Percentiles rank a stretch among this genome's conserved stretches.
Evolutionary conservation across 306 rosid species (phyloP).

Genomic region (Prinsepia uniflora): DNA sequence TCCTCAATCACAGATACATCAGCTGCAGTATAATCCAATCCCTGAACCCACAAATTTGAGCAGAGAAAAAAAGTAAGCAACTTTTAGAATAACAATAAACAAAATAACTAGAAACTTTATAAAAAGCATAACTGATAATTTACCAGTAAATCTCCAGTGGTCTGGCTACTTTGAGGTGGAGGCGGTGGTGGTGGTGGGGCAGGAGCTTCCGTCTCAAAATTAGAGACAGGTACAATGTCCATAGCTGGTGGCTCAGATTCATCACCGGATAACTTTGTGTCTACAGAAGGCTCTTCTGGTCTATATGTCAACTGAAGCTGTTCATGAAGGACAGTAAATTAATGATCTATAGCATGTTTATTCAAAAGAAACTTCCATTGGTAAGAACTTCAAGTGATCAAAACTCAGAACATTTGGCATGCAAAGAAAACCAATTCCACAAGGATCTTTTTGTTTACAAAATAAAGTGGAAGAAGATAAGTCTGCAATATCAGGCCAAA

Average conservation of each 20-base stretch:
- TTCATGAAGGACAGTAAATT: constrained; percentile 25
- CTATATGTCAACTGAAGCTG: constrained; percentile 94
- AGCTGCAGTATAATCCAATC: constrained; percentile 56
- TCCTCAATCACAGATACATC: constrained; percentile 78
- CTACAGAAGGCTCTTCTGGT: constrained; percentile 73
- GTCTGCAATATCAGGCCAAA: background rate
- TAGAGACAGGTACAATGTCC: constrained; percentile 39
- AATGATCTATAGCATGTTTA: constrained; percentile 9
- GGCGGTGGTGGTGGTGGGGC: constrained; percentile 40
- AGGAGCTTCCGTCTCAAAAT: constrained; percentile 45
- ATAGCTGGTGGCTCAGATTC: constrained; percentile 57
- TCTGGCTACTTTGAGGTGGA: constrained; percentile 51
- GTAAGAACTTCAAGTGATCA: background rate
- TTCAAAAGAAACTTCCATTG: background rate
- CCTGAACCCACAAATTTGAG: constrained; percentile 44
- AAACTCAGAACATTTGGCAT: constrained; percentile 2
- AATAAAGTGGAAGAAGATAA: background rate
- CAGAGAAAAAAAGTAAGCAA: background rate
- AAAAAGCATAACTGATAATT: constrained; percentile 11
- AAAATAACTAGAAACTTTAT: constrained; percentile 4
- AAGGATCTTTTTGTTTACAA: background rate
- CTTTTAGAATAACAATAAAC: background rate
- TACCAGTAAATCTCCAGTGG: constrained; percentile 89
- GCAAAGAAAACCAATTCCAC: background rate
- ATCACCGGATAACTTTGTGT: constrained; percentile 47